phyloP scores from a whole-genome alignment of 192 early-diverging fungal species.

The Entrophospora sp. region DNA sequence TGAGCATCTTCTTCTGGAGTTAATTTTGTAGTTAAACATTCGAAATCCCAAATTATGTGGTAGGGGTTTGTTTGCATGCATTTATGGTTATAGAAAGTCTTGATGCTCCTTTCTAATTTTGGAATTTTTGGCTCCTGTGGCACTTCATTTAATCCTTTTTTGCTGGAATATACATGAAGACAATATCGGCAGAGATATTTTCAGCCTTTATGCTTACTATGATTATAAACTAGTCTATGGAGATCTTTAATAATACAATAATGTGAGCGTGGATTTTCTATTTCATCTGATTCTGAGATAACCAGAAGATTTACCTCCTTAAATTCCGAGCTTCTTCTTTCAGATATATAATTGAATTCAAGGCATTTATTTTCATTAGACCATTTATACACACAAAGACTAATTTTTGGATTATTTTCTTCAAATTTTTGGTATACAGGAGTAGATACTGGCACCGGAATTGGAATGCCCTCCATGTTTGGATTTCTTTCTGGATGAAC shows the following conservation, averaged over 20 bases:
- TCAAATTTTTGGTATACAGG: no score
- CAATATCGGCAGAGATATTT: slow-evolving; percentile 1
- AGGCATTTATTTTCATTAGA: no score
- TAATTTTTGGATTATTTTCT: no score
- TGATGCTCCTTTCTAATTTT: not conserved
- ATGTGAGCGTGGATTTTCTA: not conserved
- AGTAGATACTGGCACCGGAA: no score
- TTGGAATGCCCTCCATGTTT: not conserved
- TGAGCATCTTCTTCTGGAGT: not conserved
- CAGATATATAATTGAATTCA: no score
- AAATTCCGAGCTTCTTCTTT: not conserved
- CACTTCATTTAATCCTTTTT: slow-evolving; percentile 9
- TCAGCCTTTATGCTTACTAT: slow-evolving; percentile 7
- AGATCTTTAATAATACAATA: slow-evolving; percentile 10
- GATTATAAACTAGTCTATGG: not conserved
- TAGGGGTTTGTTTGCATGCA: slow-evolving; percentile 6
- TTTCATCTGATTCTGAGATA: not conserved
- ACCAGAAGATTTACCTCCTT: not conserved
- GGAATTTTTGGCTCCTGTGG: not conserved
- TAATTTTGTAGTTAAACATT: slow-evolving; percentile 14
- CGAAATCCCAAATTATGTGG: slow-evolving; percentile 9
- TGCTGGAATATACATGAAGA: slow-evolving; percentile 7
- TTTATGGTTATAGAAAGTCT: slow-evolving; percentile 15
- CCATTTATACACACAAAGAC: no score
- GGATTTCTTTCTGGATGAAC: slow-evolving; percentile 10